Base-by-base conservation (phyloP, 768 basidiomycete species). In the Multifurca ochricompacta region DNA sequence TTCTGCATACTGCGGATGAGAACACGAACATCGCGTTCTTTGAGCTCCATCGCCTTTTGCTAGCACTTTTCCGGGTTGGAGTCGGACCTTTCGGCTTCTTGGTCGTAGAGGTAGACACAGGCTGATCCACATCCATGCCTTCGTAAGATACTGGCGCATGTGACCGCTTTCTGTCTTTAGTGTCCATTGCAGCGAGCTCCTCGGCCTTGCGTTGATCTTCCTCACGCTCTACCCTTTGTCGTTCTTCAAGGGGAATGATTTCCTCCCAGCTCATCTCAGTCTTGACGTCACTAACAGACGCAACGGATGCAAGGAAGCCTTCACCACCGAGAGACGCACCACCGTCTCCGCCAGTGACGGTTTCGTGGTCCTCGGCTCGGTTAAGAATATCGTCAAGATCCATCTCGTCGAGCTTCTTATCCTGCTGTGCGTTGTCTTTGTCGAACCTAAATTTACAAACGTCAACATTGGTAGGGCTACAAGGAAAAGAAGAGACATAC, bases 231-330 rank as follows among this genome's bases (percentile, higher is more conserved):
- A 85, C 81, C 66, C 81, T 83, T 68, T 85, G 82, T 6, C 96
- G 85, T 64, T 92, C 92, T 21, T 94, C 92, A 8, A 87, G 68
- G 16, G 96, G 96, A 63, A 99, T 98, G 69, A 99, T 98, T 58
- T 98, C 96, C 66, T 99, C 96, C 96, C 96, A 99, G 64, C 70
- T 91, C 82, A 95, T 92, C 71, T 98, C 95, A 66, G 93, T 91
- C 78, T 97, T 98, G 66, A 99, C 84, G 68, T 99, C 96, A 69
- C 92, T 96, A 61, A 98, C 91, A 46, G 85, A 85, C 19, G 95
- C 94, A 67, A 98, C 95, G 60, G 90, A 86, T 23, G 93, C 85
- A 49, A 99, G 78, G 81, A 99, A 99, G 54, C 87, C 83, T 73
- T 97, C 92, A 45, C 96, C 96, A 69, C 96, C 96, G n/a, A 96